Evolutionary conservation across 805 yeast species (phyloP).

Genomic region (Cyberlindnera petersonii): DNA sequence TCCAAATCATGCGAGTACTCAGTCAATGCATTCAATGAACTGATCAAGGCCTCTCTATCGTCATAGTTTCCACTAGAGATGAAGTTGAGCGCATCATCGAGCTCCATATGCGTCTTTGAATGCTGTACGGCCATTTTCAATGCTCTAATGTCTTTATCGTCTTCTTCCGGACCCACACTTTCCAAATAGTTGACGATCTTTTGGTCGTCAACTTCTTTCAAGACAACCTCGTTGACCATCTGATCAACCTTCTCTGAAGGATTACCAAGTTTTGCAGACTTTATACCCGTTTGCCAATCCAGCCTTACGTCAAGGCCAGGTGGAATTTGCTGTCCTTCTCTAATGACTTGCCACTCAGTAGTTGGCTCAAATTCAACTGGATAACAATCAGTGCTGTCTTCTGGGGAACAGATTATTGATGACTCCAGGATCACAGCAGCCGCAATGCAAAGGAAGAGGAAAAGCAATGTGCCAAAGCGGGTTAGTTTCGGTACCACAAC

Average conservation of each 20-base stretch:
- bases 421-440: conserved; percentile 10
- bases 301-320: conserved; percentile 67
- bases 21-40: conserved; percentile 36
- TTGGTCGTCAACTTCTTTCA: conserved; percentile 12
- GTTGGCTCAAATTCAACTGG: conserved; percentile 61
- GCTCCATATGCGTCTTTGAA: conserved; percentile 17
- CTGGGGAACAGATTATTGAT: conserved; percentile 38
- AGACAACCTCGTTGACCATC: conserved; percentile 7
- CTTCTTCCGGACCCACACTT: conserved; percentile 15
- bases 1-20: conserved; percentile 69
- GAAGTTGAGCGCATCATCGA: conserved; percentile 17
- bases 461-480: neutral
- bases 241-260: conserved; percentile 3
- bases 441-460: conserved; percentile 4
- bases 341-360: conserved; percentile 63
- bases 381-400: conserved; percentile 51
- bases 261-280: conserved; percentile 59
- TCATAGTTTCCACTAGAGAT: conserved; percentile 2
- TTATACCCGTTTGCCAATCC: conserved; percentile 65
- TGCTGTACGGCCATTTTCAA: conserved; percentile 26
- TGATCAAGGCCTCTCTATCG: conserved; percentile 14
- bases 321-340: conserved; percentile 73
- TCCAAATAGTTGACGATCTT: conserved; percentile 15
- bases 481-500: neutral
- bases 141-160: conserved; percentile 17